Evolutionary conservation across 257 asterid genomes (phyloP).

Genomic region (Parsonsia alboflavescens): DNA sequence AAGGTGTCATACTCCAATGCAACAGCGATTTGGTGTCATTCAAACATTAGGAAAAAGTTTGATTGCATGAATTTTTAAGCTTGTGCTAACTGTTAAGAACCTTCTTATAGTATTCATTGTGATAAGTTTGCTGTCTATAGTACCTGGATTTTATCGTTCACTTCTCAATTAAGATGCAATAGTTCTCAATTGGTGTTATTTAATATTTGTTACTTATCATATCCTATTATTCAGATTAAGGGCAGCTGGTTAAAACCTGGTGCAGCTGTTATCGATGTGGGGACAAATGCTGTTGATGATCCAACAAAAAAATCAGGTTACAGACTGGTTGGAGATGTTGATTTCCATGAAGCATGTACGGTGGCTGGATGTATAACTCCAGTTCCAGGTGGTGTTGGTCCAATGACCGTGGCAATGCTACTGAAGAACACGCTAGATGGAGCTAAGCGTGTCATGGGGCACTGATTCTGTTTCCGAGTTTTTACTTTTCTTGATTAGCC

Average conservation of each 20-base stretch:
- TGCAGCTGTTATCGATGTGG: conserved; percentile 96
- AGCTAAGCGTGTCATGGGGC: conserved; percentile 67
- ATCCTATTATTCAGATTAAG: conserved; percentile 51
- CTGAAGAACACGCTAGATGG: conserved; percentile 83
- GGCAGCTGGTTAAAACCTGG: conserved; percentile 99
- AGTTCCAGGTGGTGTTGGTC: conserved; percentile 98
- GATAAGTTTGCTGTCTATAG: background rate
- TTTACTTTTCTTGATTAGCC: background rate
- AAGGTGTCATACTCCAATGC: background rate
- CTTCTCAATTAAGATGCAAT: background rate
- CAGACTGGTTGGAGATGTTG: conserved; percentile 92
- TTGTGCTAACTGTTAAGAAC: background rate
- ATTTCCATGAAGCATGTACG: conserved; percentile 68
- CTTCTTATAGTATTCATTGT: background rate
- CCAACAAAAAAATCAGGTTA: conserved; percentile 75
- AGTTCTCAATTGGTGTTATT: background rate
- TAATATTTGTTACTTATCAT: background rate
- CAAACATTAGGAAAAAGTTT: background rate
- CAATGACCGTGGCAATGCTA: conserved; percentile 95
- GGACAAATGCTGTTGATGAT: conserved; percentile 85
- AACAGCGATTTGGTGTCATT: background rate
- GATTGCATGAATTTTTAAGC: background rate
- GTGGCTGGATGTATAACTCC: conserved; percentile 92
- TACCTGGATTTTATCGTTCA: background rate
- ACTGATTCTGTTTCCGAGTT: conserved; percentile 9